Base-by-base conservation (phyloP, 2,329 filamentous ascomycete genomes). In the Xylariales sp. region DNA sequence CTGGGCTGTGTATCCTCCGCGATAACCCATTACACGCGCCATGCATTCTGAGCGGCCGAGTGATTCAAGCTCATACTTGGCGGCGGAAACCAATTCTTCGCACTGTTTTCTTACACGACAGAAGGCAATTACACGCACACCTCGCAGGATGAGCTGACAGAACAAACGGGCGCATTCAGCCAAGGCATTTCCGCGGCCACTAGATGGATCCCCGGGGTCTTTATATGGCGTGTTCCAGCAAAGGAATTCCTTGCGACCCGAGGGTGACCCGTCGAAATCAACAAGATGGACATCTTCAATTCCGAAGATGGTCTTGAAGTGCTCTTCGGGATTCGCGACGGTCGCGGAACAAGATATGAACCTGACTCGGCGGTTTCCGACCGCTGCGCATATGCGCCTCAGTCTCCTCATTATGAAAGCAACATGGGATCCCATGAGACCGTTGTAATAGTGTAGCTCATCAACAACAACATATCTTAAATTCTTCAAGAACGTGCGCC, bases 141-240 rank as follows among this genome's bases (percentile, higher is more conserved):
- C 93, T 35, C 91, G 76, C 2, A 97, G 65, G 14, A 98, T 82
- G 2, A 98, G 71, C 55, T 95, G 86, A 53, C 88, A 95, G 56
- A 98, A 95, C 0, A 98, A 67, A 31, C 86, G 82, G 1, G 93
- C 88, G n/a, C 88, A 86, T 63, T 98, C 91, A 4, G 79, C 76
- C 59, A 94, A 80, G 3, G 84, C 82, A 58, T 88, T 88, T 11
- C 87, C 88, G 44, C 93, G 80, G 1, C 93, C 91, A 53, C 88
- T 95, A 0, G 85, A 80, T 7, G 89, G 86, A 61, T 97, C 91
- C 1, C 74, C 77, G 0, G 91, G 88, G 51, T 96, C 91, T 59
- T 89, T 94, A 62, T 81, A 95, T 0, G 93, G 93, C 0, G 91
- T 96, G 54, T 98, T 97, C 93, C 93, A 98, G 62, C 90, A 97